Conservation (phyloP, 2,329 filamentous ascomycete species). For the Gnomoniopsis sp. region DNA sequence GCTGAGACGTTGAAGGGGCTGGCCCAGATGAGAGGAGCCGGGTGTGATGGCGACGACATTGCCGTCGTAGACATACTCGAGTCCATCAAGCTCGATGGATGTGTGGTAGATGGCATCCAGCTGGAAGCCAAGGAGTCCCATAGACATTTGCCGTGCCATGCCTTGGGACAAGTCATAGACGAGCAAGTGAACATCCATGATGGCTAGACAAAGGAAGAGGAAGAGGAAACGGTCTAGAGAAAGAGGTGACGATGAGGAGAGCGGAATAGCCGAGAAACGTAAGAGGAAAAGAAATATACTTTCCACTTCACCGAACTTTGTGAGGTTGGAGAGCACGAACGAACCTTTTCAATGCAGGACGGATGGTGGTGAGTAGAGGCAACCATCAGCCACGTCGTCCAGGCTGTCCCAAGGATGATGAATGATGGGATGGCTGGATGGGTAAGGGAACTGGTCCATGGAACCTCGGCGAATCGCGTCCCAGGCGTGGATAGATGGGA, state of each 20-base stretch:
- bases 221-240: neutral
- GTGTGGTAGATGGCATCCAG: conserved; percentile 97
- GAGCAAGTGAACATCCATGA: conserved; percentile 73
- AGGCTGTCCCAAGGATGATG: conserved; percentile 8
- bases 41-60: conserved; percentile 80
- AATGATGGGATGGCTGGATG: neutral
- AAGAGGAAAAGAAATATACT: neutral
- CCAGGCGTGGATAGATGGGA: too few species aligned
- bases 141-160: conserved; percentile 52
- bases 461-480: conserved; percentile 14
- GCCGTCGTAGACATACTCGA: conserved; percentile 88
- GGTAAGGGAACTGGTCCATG: neutral
- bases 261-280: neutral
- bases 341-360: neutral
- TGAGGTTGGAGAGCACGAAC: neutral
- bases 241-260: neutral
- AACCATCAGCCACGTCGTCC: conserved; percentile 10
- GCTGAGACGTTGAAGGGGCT: conserved; percentile 70
- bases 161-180: conserved; percentile 75
- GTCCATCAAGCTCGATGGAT: conserved; percentile 76
- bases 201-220: neutral
- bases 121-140: conserved; percentile 50
- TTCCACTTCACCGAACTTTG: neutral
- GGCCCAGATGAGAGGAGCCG: conserved; percentile 81
- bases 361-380: neutral